These are phyloP conservation scores for Dictyostelium brefeldianum DNA, from an alignment of 78 protist genomes.

Conservation along the genomic window DNA sequence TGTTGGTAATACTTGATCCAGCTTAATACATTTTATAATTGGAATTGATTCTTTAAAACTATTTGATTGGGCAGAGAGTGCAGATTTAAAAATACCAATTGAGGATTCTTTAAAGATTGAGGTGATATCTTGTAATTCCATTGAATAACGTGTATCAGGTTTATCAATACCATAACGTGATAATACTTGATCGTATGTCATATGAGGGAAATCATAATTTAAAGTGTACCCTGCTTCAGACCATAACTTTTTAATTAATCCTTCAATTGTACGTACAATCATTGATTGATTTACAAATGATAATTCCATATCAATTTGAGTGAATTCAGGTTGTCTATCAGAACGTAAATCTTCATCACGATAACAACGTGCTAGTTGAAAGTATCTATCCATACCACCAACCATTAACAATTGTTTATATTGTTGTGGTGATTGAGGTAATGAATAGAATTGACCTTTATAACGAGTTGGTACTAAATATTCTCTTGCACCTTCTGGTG, in stretches of 20 bases:
- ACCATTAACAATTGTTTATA: conserved; percentile 94
- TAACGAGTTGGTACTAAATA: conserved; percentile 91
- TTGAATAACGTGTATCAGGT: conserved; percentile 88
- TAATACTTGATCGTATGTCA: conserved; percentile 65
- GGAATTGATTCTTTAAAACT: conserved; percentile 38
- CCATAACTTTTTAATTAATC: conserved; percentile 17
- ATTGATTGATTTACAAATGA: conserved; percentile 78
- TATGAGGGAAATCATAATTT: conserved; percentile 9
- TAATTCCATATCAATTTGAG: conserved; percentile 93
- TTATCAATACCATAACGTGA: conserved; percentile 79
- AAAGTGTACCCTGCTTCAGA: conserved; percentile 52
- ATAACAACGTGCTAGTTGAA: conserved; percentile 94
- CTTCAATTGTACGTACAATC: conserved; percentile 78
- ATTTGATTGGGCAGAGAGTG: background rate
- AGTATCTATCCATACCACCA: conserved; percentile 92
- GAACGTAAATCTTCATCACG: conserved; percentile 92
- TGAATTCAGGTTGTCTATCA: conserved; percentile 96
- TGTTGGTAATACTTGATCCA: conserved; percentile 25
- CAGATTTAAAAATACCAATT: conserved; percentile 2
- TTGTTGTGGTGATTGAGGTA: conserved; percentile 93
- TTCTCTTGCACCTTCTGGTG: conserved; percentile 94
- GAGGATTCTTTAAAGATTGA: background rate
- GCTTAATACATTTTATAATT: conserved; percentile 47
- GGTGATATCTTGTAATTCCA: conserved; percentile 43
- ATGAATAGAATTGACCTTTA: conserved; percentile 81